Evolutionary conservation across 2,329 filamentous ascomycete genomes (phyloP), one percentile per base, ranked within the genome.

Genomic region (Microdochium nivale): DNA sequence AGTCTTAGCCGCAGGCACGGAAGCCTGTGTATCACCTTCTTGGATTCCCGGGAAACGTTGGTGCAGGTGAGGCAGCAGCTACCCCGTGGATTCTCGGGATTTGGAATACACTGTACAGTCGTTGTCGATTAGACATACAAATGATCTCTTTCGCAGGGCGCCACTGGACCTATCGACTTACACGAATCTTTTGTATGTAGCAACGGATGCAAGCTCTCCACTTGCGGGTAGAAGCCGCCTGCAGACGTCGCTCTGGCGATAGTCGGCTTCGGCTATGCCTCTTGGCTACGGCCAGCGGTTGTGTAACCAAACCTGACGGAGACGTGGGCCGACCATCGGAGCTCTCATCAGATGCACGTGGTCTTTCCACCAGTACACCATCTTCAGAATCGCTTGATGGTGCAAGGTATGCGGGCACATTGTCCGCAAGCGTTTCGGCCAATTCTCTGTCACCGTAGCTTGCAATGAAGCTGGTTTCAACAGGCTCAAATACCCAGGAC

Each of bases 21-120:
- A 3, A 73, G 58, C 24, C 65, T 62, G 51, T 78, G 75, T 4
- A 78, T 69, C 2, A 73, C 71, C 55, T 75, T 79, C 37, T 70
- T 71, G 0, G 74, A 76, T 1, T 64, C 65, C 25, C 59, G 62
- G 11, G 65, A 62, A 2, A 75, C 65, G 1, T 56, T 59, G 7
- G 60, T 54, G 54, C 76, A 79, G 2, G 68, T 69, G 2, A 62
- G 10, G 58, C 76, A 79, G 2, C 54, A 50, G 19, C 55, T 59
- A 14, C 61, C 63, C 19, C 64, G 43, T 14, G 64, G 56, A 47
- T 68, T 56, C 10, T 57, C 52, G 10, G 55, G 52, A 51, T 74
- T 65, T 21, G 62, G 59, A 2, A 57, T 48, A 55, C 74, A 77
- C 73, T 76, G 16, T 1, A 1, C 3, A 21, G 7, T 23, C 16